phyloP scores from a whole-genome alignment of 192 early-diverging fungal species.

The Glomus cerebriforme region DNA sequence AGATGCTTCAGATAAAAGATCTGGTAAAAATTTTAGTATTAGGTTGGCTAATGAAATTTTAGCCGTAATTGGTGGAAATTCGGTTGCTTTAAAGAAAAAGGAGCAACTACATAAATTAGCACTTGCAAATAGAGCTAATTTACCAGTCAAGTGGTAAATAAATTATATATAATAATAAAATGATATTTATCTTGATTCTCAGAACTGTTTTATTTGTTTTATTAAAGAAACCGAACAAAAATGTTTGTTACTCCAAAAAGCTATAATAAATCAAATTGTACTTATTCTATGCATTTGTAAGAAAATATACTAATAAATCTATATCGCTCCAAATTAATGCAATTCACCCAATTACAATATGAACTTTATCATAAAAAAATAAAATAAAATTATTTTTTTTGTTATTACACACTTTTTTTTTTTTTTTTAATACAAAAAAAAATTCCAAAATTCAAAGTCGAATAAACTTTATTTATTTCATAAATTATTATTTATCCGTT shows the following conservation, averaged over 20 bases:
- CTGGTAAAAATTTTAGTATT: slow-evolving; percentile 66
- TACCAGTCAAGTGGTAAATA: slow-evolving; percentile 47
- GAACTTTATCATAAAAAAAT: too few relatives aligned
- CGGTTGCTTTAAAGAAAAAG: slow-evolving; percentile 72
- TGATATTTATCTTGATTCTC: not conserved
- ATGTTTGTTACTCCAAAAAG: too few relatives aligned
- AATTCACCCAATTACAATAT: too few relatives aligned
- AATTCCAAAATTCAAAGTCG: too few relatives aligned
- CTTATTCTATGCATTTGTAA: too few relatives aligned
- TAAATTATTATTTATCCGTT: not conserved
- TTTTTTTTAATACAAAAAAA: not conserved
- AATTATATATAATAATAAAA: not conserved
- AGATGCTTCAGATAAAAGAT: slow-evolving; percentile 67
- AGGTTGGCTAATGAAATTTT: slow-evolving; percentile 79
- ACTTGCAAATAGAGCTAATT: slow-evolving; percentile 79
- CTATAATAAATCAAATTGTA: too few relatives aligned
- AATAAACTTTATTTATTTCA: too few relatives aligned
- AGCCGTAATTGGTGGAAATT: slow-evolving; percentile 75
- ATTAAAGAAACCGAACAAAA: too few relatives aligned
- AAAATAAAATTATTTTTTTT: too few relatives aligned
- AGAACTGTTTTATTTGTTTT: not conserved
- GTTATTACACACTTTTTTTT: too few relatives aligned
- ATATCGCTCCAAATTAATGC: too few relatives aligned
- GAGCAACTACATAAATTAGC: slow-evolving; percentile 78
- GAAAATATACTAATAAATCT: too few relatives aligned